Conservation (phyloP, 148 eudicot species). For the Beta vulgaris region DNA sequence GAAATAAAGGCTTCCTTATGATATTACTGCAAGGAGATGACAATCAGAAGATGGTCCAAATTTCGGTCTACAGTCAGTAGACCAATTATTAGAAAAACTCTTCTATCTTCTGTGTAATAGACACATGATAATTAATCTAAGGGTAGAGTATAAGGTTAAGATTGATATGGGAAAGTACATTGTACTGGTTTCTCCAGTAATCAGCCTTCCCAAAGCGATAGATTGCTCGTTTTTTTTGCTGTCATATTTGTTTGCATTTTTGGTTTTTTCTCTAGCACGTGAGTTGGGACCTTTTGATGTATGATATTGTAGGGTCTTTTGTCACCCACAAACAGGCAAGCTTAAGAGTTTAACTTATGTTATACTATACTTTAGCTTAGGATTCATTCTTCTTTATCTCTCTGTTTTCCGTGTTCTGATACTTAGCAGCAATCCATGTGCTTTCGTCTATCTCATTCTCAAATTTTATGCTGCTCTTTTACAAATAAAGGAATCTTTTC, state of each 20-base stretch:
- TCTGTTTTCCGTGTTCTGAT: conserved; percentile 12
- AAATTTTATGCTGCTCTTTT: conserved; percentile 17
- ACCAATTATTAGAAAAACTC: neutral
- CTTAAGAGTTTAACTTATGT: conserved; percentile 12
- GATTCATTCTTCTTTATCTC: conserved; percentile 23
- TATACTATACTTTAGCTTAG: conserved; percentile 23
- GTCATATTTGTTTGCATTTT: conserved; percentile 25
- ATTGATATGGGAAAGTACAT: conserved; percentile 30
- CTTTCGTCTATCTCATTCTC: conserved; percentile 28
- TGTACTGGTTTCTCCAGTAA: conserved; percentile 19
- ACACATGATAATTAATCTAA: conserved; percentile 32
- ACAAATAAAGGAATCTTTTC: conserved; percentile 46
- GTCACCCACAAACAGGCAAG: conserved; percentile 31
- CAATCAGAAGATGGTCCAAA: conserved; percentile 18
- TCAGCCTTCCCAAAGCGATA: conserved; percentile 24
- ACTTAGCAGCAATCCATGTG: conserved; percentile 38
- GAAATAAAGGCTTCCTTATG: conserved; percentile 15
- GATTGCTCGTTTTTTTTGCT: conserved; percentile 30
- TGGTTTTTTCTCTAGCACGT: conserved; percentile 24
- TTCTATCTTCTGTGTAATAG: neutral
- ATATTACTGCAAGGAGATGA: conserved; percentile 4
- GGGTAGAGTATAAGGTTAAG: conserved; percentile 25
- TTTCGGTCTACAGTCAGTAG: conserved; percentile 1
- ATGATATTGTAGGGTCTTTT: conserved; percentile 29
- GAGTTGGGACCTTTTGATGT: conserved; percentile 27